Evolutionary conservation across 2,329 filamentous ascomycete species (phyloP).

Genomic region (Lecanosticta acicola): DNA sequence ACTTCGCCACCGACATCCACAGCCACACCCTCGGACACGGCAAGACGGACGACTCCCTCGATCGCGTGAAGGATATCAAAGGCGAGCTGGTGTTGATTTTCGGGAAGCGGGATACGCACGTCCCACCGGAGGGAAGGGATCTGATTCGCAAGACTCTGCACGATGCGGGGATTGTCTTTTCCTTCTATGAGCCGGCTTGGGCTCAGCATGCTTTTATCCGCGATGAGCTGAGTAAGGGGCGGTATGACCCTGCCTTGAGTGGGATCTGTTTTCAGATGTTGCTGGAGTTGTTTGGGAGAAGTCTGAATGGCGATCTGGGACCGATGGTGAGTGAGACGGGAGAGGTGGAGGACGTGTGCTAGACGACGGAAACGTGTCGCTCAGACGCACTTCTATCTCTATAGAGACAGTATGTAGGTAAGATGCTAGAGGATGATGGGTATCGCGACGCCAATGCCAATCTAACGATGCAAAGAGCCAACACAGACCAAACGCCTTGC

Average conservation of each 20-base stretch:
- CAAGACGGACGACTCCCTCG: slow-evolving; percentile 58
- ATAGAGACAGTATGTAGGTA: no score
- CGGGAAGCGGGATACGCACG: slow-evolving; percentile 84
- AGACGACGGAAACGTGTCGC: no score
- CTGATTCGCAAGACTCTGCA: slow-evolving; percentile 76
- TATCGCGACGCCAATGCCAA: background rate
- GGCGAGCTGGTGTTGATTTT: slow-evolving; percentile 86
- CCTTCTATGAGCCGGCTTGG: slow-evolving; percentile 86
- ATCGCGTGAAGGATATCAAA: slow-evolving; percentile 48
- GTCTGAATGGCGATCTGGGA: slow-evolving; percentile 73
- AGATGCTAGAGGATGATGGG: background rate
- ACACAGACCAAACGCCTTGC: background rate
- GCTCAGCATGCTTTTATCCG: slow-evolving; percentile 93
- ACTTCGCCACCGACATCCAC: slow-evolving; percentile 92
- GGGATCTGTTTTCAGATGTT: slow-evolving; percentile 89
- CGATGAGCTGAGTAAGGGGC: slow-evolving; percentile 83
- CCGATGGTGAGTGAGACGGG: slow-evolving; percentile 51
- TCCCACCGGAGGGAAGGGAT: slow-evolving; percentile 75
- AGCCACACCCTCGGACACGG: slow-evolving; percentile 65
- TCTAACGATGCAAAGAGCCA: background rate
- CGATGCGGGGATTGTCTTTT: slow-evolving; percentile 67
- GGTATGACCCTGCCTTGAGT: slow-evolving; percentile 80
- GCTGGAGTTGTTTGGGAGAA: slow-evolving; percentile 75
- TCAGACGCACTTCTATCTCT: no score
- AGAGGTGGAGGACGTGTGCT: slow-evolving; percentile 37